Evolutionary conservation across 768 basidiomycete species (phyloP).

Genomic region (Podaxis sp.): DNA sequence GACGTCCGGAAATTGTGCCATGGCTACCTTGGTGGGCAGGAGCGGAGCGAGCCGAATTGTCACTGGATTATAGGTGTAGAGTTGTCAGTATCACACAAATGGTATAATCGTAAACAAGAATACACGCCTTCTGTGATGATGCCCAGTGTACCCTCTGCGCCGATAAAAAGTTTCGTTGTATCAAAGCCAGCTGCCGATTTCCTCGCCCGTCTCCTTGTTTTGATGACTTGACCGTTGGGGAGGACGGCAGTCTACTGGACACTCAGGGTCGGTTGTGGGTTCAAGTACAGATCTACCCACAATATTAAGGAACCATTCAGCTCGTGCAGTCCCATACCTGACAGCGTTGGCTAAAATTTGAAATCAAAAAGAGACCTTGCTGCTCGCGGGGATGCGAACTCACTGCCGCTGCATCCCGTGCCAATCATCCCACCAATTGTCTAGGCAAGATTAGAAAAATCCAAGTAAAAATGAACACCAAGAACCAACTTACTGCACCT

Average conservation of each 20-base stretch:
- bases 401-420: conserved; percentile 84
- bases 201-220: conserved; percentile 74
- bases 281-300: conserved; percentile 38
- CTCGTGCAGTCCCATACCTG: conserved; percentile 84
- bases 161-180: conserved; percentile 84
- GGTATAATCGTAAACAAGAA: background rate
- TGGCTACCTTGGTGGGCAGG: conserved; percentile 82
- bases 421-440: conserved; percentile 90
- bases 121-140: conserved; percentile 79
- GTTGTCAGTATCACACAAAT: background rate
- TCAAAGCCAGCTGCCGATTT: conserved; percentile 91
- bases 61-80: conserved; percentile 39
- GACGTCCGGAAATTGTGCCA: conserved; percentile 84
- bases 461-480: background rate
- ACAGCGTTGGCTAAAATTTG: conserved; percentile 68
- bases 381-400: conserved; percentile 28
- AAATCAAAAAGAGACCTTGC: background rate
- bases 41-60: conserved; percentile 82
- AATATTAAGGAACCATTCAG: conserved; percentile 84
- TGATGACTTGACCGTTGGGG: conserved; percentile 82
- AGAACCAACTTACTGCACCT: conserved; percentile 53
- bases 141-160: conserved; percentile 87
- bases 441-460: conserved; percentile 27
- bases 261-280: background rate
- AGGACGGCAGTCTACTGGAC: conserved; percentile 73